Base-by-base conservation (phyloP, 495 filamentous ascomycete genomes). In the Hypoxylon lienhwacheense region DNA sequence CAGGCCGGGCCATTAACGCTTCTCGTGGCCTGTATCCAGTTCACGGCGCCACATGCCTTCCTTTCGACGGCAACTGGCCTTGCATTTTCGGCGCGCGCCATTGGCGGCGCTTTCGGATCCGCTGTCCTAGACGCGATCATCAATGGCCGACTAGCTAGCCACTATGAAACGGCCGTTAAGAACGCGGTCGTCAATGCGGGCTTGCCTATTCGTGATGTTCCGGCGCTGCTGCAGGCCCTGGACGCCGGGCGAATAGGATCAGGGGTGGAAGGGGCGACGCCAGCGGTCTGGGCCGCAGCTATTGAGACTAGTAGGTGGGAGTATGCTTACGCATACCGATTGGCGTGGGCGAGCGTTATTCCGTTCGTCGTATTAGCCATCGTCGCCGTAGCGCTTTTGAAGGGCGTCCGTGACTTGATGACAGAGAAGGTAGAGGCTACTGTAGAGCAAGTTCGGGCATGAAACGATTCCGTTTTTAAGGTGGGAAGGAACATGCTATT, bases 41-140 rank as follows among this genome's bases (percentile, higher is more conserved):
- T 80, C 62, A 80, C 76, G 4, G 70, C 77, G 0, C 78, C 79
- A 1, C 79, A 81, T 47, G 73, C 76, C 5, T 80, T 73, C 56
- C 70, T 82, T 16, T 76, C 73, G 5, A 82, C 77, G 1, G 77
- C 79, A 0, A 81, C 79, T 1, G 79, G 78, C 2, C 70, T 82
- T 0, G 76, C 73, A 10, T 80, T 81, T 67, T 78, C 75, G 5
- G 77, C 78, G 7, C 62, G 77, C 22, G 78, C 78, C 16, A 76
- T 82, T 46, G 77, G 78, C 20, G 77, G 78, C 17, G 79, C 79
- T 0, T 81, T 81, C 44, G 78, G 77, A 0, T 78, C 74, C 1
- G 78, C 78, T 2, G 76, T 79, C n/a, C 65, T 82, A 4, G 70
- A 76, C 47, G 75, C 77, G 14, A 79, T 82, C 37, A 77, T 79